These are phyloP conservation scores for Salmacisia buchloeana DNA, from an alignment of 1,284 basidiomycete genomes.

Conservation along the genomic window DNA sequence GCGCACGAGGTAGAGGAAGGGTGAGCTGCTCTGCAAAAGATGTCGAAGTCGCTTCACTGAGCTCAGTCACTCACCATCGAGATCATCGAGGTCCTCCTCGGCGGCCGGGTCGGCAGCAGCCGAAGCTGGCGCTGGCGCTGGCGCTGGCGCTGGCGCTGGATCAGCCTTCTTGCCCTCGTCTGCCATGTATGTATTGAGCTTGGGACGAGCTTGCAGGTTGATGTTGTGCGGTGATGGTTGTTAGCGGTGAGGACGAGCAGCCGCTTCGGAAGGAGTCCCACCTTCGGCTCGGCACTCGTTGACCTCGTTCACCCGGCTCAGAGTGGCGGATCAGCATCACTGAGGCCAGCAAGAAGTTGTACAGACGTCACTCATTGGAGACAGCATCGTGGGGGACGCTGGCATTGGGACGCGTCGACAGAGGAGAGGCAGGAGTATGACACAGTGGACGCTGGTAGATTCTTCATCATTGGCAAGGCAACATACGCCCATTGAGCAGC, in stretches of 20 bases:
- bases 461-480: too few species aligned
- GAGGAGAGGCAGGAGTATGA: too few species aligned
- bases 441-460: too few species aligned
- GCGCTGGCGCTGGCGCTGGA: too few species aligned
- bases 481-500: too few species aligned
- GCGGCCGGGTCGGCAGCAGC: neutral
- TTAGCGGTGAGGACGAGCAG: neutral
- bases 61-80: conserved; percentile 41
- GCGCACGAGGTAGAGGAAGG: neutral
- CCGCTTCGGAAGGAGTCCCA: neutral
- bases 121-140: neutral
- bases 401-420: too few species aligned
- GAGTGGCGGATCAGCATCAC: too few species aligned
- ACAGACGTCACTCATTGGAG: too few species aligned
- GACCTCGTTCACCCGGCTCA: neutral
- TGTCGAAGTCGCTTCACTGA: too few species aligned
- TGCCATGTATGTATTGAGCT: neutral
- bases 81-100: conserved; percentile 42
- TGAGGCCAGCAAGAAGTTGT: too few species aligned
- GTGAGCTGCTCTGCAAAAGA: neutral
- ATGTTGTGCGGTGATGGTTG: neutral
- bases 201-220: neutral
- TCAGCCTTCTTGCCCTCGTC: conserved; percentile 4
- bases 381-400: too few species aligned
- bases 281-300: neutral